Evolutionary conservation across 108 stramenopile genomes (phyloP), one percentile per base, ranked within the genome.

Genomic region (Pseudonitzschia multistriata): DNA sequence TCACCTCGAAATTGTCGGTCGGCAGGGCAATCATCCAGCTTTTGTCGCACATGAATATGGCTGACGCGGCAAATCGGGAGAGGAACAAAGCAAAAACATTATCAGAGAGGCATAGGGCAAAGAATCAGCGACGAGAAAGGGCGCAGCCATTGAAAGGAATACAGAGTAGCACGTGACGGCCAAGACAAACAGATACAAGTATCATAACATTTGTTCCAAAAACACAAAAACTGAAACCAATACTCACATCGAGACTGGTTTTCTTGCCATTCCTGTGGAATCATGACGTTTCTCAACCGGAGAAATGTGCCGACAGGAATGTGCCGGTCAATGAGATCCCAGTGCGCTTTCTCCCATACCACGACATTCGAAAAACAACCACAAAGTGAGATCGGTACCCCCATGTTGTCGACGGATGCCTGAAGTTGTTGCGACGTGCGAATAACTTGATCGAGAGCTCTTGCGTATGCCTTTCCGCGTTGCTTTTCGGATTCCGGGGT

Each of bases 291-390:
- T 62, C 88, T 73, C 28, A 95, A 77, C 2, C 93, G 84, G 50
- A 92, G 57, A 79, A 90, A 95, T 10, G 81, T 67, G 13, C 92
- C 92, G 52, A 84, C 59, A 13, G 64, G 49, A 36, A 88, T 50
- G 29, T 78, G 68, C n/a, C 74, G 37, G 34, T 55, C 39, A 25
- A 92, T 77, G 10, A 83, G 55, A 25, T 87, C 78, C 93, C 93
- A 95, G 40, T 89, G 81, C 11, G 84, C 40, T 64, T 81, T 70
- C 67, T 92, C 93, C 90, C 89, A 95, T 17, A 95, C 74, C 11
- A 83, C 79, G 21, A 81, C 83, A 74, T 92, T 92, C 21, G 82
- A 81, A 24, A 92, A 84, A 66, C 85, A 74, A 5, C 93, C 93
- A 65, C 89, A 89, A 19, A 89, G 65, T 31, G 81, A 30, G 19